phyloP scores from a whole-genome alignment of 129 eudicot genomes.

The Glebionis coronaria region DNA sequence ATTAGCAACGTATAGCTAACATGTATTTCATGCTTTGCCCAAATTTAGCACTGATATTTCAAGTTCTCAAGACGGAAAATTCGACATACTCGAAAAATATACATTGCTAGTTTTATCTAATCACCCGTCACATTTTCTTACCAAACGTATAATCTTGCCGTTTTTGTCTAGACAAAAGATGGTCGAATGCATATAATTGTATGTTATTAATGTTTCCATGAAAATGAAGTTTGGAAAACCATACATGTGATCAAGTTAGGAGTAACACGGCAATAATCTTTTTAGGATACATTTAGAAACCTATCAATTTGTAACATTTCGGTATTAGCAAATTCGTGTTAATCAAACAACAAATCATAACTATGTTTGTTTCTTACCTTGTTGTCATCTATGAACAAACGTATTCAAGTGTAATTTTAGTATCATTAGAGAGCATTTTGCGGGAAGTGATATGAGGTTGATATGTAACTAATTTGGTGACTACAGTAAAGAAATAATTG shows the following conservation, averaged over 20 bases:
- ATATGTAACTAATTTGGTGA: too few relatives aligned
- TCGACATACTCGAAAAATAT: conserved; percentile 10
- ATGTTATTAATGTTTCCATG: not conserved
- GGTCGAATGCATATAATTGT: conserved; percentile 17
- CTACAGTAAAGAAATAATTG: too few relatives aligned
- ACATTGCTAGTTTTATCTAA: conserved; percentile 18
- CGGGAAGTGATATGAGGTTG: not conserved
- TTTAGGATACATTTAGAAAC: conserved; percentile 9
- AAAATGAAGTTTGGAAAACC: conserved; percentile 10
- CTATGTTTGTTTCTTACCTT: not conserved
- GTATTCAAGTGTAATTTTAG: not conserved
- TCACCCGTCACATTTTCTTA: conserved; percentile 10
- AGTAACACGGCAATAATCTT: not conserved
- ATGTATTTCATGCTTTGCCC: conserved; percentile 10
- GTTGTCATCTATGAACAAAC: not conserved
- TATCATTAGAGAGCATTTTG: not conserved
- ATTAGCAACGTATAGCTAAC: not conserved
- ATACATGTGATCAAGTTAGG: conserved; percentile 25
- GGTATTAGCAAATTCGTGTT: conserved; percentile 3
- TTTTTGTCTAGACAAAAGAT: conserved; percentile 25
- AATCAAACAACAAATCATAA: conserved; percentile 8
- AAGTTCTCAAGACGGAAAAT: conserved; percentile 21
- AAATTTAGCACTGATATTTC: conserved; percentile 19
- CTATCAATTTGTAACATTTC: not conserved
- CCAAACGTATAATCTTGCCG: conserved; percentile 8